Conservation (phyloP, 768 basidiomycete genomes). For the Coprinopsis sp. region DNA sequence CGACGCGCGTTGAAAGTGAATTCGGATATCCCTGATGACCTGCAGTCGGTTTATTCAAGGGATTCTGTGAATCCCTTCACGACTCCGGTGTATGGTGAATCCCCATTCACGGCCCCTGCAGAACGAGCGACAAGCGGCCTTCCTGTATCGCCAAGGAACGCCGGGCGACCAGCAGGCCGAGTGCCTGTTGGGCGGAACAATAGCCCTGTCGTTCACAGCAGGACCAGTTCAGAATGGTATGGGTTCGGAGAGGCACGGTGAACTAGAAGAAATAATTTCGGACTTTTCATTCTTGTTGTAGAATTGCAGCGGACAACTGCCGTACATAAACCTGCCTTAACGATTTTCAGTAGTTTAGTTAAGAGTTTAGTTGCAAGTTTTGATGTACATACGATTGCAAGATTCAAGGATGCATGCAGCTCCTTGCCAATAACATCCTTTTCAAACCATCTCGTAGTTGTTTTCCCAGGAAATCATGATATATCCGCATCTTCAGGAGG, state of each 20-base stretch:
- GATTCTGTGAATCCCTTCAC: slow-evolving; percentile 22
- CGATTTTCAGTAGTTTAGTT: background rate
- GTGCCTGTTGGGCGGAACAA: too few species aligned
- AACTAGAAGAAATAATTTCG: too few species aligned
- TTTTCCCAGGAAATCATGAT: background rate
- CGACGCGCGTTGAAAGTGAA: slow-evolving; percentile 7
- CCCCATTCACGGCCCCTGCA: too few species aligned
- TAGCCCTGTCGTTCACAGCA: background rate
- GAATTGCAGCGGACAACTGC: background rate
- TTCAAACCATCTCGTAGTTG: background rate
- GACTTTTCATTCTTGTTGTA: background rate
- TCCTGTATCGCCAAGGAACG: too few species aligned
- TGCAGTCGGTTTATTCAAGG: slow-evolving; percentile 21
- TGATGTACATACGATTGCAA: background rate
- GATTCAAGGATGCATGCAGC: background rate
- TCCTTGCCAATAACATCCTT: background rate
- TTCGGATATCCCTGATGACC: slow-evolving; percentile 15
- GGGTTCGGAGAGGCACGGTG: too few species aligned
- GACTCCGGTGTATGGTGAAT: background rate
- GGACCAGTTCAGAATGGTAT: background rate
- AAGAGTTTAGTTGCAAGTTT: background rate
- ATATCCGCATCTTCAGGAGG: background rate
- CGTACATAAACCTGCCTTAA: background rate
- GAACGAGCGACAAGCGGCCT: too few species aligned
- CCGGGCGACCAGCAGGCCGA: too few species aligned